These are phyloP conservation scores for Pyrenochaeta sp. DNA, from an alignment of 2,329 filamentous ascomycete genomes.

Conservation along the genomic window DNA sequence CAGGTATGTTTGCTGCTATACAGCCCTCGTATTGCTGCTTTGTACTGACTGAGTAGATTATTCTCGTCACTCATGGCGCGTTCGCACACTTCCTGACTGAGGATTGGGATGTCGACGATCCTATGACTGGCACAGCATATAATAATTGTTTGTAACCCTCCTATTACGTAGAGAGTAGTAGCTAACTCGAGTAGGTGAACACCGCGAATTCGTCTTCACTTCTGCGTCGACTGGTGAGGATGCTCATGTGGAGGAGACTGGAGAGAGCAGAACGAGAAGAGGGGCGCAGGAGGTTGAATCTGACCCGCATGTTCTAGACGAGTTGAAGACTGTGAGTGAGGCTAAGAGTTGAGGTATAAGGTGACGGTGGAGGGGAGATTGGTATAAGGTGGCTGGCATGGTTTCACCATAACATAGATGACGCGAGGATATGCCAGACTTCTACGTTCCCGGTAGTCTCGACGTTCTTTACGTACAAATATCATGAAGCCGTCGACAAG, in stretches of 20 bases:
- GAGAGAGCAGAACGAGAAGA: slow-evolving; percentile 30
- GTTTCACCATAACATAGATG: not conserved
- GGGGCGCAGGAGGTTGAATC: slow-evolving; percentile 24
- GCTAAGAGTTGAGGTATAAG: not conserved
- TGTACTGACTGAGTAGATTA: slow-evolving; percentile 63
- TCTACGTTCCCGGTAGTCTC: not conserved
- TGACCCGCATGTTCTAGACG: slow-evolving; percentile 41
- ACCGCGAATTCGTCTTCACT: slow-evolving; percentile 43
- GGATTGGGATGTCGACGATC: slow-evolving; percentile 66
- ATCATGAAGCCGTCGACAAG: not conserved
- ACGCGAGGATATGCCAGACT: not conserved
- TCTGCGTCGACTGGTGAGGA: slow-evolving; percentile 30
- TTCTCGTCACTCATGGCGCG: slow-evolving; percentile 82
- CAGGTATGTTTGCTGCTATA: slow-evolving; percentile 21
- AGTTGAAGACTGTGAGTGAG: slow-evolving; percentile 30
- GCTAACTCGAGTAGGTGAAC: slow-evolving; percentile 28
- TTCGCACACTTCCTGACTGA: slow-evolving; percentile 86
- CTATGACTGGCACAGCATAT: slow-evolving; percentile 42
- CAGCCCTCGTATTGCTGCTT: not conserved
- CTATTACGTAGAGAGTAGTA: not conserved
- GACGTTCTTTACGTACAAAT: not conserved
- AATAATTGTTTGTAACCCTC: slow-evolving; percentile 36
- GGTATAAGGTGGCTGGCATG: not conserved
- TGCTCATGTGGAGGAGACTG: slow-evolving; percentile 41
- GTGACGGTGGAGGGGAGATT: not conserved